Conservation (phyloP, 768 basidiomycete species). For the Russula sp. region DNA sequence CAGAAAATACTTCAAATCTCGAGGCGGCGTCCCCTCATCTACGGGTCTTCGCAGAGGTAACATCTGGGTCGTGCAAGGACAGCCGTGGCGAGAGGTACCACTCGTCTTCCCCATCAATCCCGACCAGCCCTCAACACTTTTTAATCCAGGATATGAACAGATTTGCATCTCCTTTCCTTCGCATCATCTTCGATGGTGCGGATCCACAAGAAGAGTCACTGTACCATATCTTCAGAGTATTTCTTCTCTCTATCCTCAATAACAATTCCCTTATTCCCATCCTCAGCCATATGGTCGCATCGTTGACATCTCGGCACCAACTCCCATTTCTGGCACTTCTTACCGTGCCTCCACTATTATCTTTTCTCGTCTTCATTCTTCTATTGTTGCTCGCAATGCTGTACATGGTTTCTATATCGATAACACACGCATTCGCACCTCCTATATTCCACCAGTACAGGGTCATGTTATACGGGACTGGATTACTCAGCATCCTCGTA, state of each 20-base stretch:
- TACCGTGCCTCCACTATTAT: constrained; percentile 58
- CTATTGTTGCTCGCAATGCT: constrained; percentile 77
- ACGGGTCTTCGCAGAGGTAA: constrained; percentile 41
- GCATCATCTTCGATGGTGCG: constrained; percentile 83
- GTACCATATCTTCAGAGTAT: constrained; percentile 70
- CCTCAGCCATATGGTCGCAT: constrained; percentile 78
- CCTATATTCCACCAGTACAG: constrained; percentile 59
- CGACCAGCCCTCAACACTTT: neutral
- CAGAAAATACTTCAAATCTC: constrained; percentile 35
- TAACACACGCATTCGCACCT: constrained; percentile 42
- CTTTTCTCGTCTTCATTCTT: constrained; percentile 57
- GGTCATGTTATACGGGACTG: constrained; percentile 66
- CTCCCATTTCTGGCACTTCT: constrained; percentile 55
- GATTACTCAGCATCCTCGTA: constrained; percentile 79
- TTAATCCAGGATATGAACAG: constrained; percentile 69
- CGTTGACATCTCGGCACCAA: constrained; percentile 51
- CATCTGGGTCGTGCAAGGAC: constrained; percentile 69
- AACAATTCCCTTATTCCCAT: constrained; percentile 2
- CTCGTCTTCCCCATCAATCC: neutral
- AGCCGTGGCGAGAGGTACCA: constrained; percentile 72
- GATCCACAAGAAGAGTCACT: constrained; percentile 76
- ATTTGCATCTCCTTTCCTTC: constrained; percentile 65
- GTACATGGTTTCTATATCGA: constrained; percentile 49
- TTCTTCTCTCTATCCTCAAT: constrained; percentile 23
- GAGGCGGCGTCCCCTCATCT: constrained; percentile 62